Percentiles rank a stretch among this genome's conserved stretches.
These are phyloP conservation scores for Lentinula boryana DNA, from an alignment of 768 basidiomycete species.

Conservation along the genomic window DNA sequence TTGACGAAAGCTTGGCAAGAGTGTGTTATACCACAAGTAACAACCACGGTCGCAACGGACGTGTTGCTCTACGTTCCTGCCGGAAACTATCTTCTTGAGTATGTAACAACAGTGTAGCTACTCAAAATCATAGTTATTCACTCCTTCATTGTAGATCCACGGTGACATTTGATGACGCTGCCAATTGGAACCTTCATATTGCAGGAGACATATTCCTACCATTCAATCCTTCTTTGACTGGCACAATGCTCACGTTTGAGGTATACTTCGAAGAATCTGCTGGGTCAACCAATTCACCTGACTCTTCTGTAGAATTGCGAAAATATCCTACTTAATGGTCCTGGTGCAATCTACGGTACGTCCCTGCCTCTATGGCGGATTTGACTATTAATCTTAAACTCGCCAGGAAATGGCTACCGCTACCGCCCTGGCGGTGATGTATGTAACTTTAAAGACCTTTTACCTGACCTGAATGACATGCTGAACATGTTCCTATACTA, in stretches of 20 bases:
- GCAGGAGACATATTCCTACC: conserved; percentile 15
- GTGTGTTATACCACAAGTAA: conserved; percentile 16
- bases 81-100: conserved; percentile 15
- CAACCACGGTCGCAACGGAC: conserved; percentile 11
- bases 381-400: not conserved
- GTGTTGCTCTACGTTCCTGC: conserved; percentile 17
- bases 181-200: conserved; percentile 18
- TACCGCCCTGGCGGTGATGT: conserved; percentile 16
- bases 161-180: conserved; percentile 15
- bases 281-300: not conserved
- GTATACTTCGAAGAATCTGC: conserved; percentile 1
- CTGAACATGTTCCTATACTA: not conserved
- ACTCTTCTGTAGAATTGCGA: conserved; percentile 11
- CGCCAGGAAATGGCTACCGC: conserved; percentile 16
- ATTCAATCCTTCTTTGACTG: conserved; percentile 13
- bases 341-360: conserved; percentile 15
- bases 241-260: conserved; percentile 19
- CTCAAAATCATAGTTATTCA: not conserved
- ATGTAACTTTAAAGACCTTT: not conserved
- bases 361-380: not conserved
- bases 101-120: not conserved
- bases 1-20: conserved; percentile 15
- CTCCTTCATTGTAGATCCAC: not conserved
- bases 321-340: conserved; percentile 15
- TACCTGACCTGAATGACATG: not conserved